Conservation (phyloP, 306 rosid genomes). For the Benincasa hispida region DNA sequence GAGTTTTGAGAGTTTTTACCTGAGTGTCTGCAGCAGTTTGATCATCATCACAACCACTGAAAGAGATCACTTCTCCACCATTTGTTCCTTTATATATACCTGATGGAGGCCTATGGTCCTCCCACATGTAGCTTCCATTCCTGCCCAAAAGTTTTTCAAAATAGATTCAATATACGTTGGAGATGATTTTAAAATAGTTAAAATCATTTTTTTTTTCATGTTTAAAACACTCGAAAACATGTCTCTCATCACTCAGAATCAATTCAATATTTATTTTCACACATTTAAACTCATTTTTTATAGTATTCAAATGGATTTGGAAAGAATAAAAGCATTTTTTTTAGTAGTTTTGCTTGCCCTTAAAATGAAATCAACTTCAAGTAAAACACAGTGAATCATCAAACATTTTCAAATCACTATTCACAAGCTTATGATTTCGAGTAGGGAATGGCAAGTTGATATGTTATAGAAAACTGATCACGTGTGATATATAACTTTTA, state of each 20-base stretch:
- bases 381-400: no score
- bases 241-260: no score
- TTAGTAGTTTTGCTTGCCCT: no score
- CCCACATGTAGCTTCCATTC: conserved; percentile 28
- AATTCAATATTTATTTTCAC: no score
- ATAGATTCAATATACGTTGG: not conserved
- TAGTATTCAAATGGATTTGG: no score
- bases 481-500: not conserved
- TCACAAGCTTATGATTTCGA: not conserved
- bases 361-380: no score
- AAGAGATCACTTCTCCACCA: conserved; percentile 39
- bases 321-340: no score
- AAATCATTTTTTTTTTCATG: no score
- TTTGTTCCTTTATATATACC: conserved; percentile 37
- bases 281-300: no score
- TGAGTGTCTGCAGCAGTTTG: conserved; percentile 35
- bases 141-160: conserved; percentile 9
- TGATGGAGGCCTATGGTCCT: conserved; percentile 39
- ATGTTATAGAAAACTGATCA: not conserved
- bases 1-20: not conserved
- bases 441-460: not conserved
- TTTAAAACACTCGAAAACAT: no score
- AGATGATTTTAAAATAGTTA: no score
- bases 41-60: conserved; percentile 41
- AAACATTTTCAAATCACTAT: not conserved